Base-by-base conservation (phyloP, 2,329 filamentous ascomycete species). In the Didymella arachidicola region DNA sequence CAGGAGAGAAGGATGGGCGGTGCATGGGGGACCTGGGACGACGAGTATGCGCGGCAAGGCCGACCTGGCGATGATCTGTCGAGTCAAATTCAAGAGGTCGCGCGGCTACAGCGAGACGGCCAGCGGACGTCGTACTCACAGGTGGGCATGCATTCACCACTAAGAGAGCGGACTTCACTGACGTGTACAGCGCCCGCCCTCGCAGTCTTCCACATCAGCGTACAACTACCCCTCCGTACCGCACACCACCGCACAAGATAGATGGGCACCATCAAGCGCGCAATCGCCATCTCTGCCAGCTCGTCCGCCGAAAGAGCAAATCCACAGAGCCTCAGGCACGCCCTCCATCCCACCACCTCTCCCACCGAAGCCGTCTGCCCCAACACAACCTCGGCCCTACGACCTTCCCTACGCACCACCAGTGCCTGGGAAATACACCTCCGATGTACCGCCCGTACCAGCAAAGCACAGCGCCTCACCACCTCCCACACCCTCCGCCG, bases 11-110 rank as follows among this genome's bases (percentile, higher is more conserved):
- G 85, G 83, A 26, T 82, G 84, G 30, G 83, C 26, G 86, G 84
- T 0, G 79, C 87, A 2, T 79, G 83, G 0, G 50, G 26, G 81
- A 83, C 47, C 83, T 86, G 53, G 52, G 47, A 53, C 48, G 84
- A 87, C 59, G 85, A 88, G 61, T 81, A 83, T 57, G 78, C 79
- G 50, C 83, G 86, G 39, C 81, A 87, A 10, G 77, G 43, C 29
- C 58, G 25, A n/a, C 16, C 43, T 26, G 48, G 44, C 3, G 80
- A 84, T 53, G 82, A 86, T 57, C 70, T 87, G 54, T 82, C 80
- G 42, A 75, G 70, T 41, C 80, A 82, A n/a, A 82, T 86, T 60
- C 81, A 84, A 54, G 79, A 83, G 48, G 78, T 85, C 53, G 75
- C 79, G 29, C 72, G 79, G 7, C 58, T 77, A 32, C 71, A 76